Evolutionary conservation across 83 land plant genomes (phyloP), one percentile per base, ranked within the genome.

Genomic region (Picea abies): DNA sequence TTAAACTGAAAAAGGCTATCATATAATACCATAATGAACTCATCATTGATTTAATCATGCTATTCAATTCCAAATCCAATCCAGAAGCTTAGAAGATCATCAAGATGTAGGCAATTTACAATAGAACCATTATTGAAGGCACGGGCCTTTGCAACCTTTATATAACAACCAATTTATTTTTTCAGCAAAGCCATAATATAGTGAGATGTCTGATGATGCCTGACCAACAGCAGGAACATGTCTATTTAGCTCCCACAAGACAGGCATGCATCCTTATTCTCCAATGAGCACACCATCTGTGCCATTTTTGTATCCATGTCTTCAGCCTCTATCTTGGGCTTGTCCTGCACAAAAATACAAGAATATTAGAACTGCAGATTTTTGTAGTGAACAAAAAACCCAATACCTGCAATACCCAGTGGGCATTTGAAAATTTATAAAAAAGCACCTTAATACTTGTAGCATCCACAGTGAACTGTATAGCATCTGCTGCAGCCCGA

Each of bases 241-340:
- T 0, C 3, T 19, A 10, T 80, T 86, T 81, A 95, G 83, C 97
- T 93, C 25, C 98, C 98, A 86, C 98, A 96, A 44, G 98, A 89
- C 79, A 96, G 29, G 84, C 98, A 96, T 5, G 92, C 96, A 19
- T 96, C 98, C 71, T 90, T 88, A 80, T 96, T 96, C 61, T 92
- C 90, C 60, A 96, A 78, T 17, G 98, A 96, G 68, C 98, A 96
- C 1, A 91, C 97, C 86, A 96, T 70, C 68, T 94, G 96, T 1
- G 95, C 96, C 92, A 95, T 85, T 69, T 90, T 87, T 0, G 87
- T 81, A 76, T 91, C 88, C 41, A 78, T 22, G 63, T 85, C 90
- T 71, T 90, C 95, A 8, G 85, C 85, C 16, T 20, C 81, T 52
- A 37, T 22, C 66, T 67, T 70, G 10, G 82, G 25, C 25, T 82